phyloP scores from a whole-genome alignment of 805 yeast species.

The Cyberlindnera mycetangii region DNA sequence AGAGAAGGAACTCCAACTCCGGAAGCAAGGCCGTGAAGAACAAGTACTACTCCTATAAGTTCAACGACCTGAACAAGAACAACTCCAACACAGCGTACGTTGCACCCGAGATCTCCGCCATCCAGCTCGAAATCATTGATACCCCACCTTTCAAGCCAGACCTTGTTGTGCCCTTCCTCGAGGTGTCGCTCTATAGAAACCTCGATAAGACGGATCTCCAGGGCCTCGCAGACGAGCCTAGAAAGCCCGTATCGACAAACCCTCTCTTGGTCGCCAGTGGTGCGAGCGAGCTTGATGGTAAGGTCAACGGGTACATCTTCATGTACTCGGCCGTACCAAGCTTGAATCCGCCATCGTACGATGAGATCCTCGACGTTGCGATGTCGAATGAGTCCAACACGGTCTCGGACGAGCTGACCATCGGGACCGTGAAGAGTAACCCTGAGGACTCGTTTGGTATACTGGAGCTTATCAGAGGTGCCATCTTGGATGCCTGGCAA shows the following conservation, averaged over 20 bases:
- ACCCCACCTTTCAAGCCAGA: conserved; percentile 69
- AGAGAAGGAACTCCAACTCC: conserved; percentile 17
- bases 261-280: conserved; percentile 76
- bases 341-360: conserved; percentile 56
- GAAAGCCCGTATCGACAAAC: conserved; percentile 59
- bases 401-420: conserved; percentile 12
- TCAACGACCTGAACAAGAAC: conserved; percentile 14
- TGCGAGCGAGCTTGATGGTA: conserved; percentile 72
- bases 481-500: conserved; percentile 71
- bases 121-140: conserved; percentile 66
- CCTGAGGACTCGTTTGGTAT: conserved; percentile 22
- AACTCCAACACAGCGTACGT: conserved; percentile 26
- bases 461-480: conserved; percentile 46
- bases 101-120: conserved; percentile 57
- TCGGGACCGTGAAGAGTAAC: conserved; percentile 15
- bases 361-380: conserved; percentile 23
- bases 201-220: conserved; percentile 55
- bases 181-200: conserved; percentile 62
- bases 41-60: conserved; percentile 20
- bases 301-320: conserved; percentile 69
- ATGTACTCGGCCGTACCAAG: conserved; percentile 71
- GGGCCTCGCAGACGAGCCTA: conserved; percentile 61
- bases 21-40: conserved; percentile 19
- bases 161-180: conserved; percentile 71
- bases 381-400: conserved; percentile 6